Evolutionary conservation across 768 basidiomycete species (phyloP).

Genomic region (Mycena haematopus): DNA sequence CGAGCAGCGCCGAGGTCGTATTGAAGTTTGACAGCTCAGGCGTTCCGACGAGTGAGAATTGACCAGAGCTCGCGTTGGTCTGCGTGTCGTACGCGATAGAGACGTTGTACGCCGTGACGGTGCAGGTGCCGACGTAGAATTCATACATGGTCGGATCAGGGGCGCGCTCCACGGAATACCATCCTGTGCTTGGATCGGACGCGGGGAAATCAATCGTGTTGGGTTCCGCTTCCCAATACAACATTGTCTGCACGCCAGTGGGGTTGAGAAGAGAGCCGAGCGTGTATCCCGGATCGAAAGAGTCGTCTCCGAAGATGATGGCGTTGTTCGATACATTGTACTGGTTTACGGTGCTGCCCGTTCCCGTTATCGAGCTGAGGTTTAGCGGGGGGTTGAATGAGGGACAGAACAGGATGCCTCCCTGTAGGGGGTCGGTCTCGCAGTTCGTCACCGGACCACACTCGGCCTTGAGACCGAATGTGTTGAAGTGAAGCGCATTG

Average conservation of each 20-base stretch:
- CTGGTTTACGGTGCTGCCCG: constrained; percentile 8
- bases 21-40: too few relatives aligned
- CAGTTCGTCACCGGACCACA: constrained; percentile 5
- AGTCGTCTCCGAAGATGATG: not conserved
- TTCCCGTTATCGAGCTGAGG: not conserved
- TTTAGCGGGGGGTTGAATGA: constrained; percentile 5
- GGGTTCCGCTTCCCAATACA: constrained; percentile 9
- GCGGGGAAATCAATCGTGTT: not conserved
- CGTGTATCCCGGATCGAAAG: not conserved
- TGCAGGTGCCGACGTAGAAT: not conserved
- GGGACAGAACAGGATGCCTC: not conserved
- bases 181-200: not conserved
- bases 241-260: constrained; percentile 1
- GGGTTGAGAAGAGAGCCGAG: constrained; percentile 9
- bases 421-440: not conserved
- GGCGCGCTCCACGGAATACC: not conserved
- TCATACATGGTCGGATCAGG: not conserved
- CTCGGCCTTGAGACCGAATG: not conserved
- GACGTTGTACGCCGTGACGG: not conserved
- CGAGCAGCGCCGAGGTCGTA: too few relatives aligned
- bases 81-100: not conserved
- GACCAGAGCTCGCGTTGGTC: too few relatives aligned
- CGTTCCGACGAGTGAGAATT: too few relatives aligned
- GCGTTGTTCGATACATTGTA: constrained; percentile 7
- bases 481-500: not conserved